Conservation (phyloP, 1,284 basidiomycete species). For the Ganoderma lingzhi region DNA sequence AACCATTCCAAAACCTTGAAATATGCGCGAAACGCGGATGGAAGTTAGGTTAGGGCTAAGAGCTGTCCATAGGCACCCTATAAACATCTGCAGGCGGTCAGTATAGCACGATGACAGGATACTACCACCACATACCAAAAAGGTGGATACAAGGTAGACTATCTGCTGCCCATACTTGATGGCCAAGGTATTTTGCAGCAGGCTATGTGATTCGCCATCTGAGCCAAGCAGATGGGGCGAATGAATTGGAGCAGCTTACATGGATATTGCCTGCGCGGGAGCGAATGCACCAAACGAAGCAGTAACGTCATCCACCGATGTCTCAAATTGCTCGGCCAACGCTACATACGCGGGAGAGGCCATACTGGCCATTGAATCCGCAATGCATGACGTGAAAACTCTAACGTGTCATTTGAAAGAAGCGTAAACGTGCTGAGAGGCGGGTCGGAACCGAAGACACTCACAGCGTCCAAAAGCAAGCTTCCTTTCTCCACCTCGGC, state of each 20-base stretch:
- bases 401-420: conserved; percentile 28
- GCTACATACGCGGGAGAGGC: conserved; percentile 51
- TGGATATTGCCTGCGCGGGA: conserved; percentile 49
- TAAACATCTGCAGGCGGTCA: conserved; percentile 47
- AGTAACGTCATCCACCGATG: conserved; percentile 50
- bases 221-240: not conserved
- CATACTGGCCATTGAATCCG: conserved; percentile 52
- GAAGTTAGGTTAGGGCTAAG: conserved; percentile 49
- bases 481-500: conserved; percentile 55
- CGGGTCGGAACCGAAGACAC: conserved; percentile 11
- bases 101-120: not conserved
- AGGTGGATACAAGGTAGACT: conserved; percentile 50
- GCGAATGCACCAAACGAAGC: conserved; percentile 50
- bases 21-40: conserved; percentile 50
- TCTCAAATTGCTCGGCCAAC: conserved; percentile 47
- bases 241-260: conserved; percentile 37
- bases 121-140: conserved; percentile 39
- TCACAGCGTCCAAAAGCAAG: conserved; percentile 53
- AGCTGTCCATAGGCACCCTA: conserved; percentile 54
- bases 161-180: conserved; percentile 56
- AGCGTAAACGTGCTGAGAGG: not conserved
- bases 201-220: conserved; percentile 36
- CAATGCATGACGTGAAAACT: conserved; percentile 49
- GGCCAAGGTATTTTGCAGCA: conserved; percentile 50
- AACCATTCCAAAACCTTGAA: conserved; percentile 56